Conservation (phyloP, 2,329 filamentous ascomycete genomes). For the Colletotrichum sp. region DNA sequence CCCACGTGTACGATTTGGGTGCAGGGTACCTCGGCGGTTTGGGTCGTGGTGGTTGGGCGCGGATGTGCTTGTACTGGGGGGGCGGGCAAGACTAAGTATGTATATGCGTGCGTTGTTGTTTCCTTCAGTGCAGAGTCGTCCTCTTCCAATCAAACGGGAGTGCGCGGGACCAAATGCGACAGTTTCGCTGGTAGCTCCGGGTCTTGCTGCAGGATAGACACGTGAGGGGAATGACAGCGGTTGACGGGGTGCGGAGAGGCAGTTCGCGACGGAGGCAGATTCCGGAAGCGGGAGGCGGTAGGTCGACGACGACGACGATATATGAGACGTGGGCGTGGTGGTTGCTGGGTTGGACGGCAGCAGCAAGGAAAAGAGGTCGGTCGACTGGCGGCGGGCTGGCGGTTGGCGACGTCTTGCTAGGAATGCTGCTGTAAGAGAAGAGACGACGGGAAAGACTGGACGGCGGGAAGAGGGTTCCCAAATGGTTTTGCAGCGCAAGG, state of each 20-base stretch:
- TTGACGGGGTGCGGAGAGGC: background rate
- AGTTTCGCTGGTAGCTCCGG: background rate
- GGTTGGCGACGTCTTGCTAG: background rate
- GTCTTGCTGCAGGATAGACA: slow-evolving; percentile 13
- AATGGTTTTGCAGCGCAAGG: background rate
- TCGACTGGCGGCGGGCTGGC: background rate
- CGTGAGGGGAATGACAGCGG: slow-evolving; percentile 10
- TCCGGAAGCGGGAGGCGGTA: background rate
- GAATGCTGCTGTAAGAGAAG: background rate
- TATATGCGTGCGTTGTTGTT: slow-evolving; percentile 23
- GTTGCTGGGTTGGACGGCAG: slow-evolving; percentile 5
- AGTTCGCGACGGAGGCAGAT: background rate
- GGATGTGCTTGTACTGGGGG: slow-evolving; percentile 4
- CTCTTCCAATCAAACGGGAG: slow-evolving; percentile 15
- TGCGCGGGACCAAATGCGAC: slow-evolving; percentile 12
- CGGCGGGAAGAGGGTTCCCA: slow-evolving; percentile 3
- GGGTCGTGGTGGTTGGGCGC: slow-evolving; percentile 19
- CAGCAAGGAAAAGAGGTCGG: background rate
- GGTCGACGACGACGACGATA: slow-evolving; percentile 3
- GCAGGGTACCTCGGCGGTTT: slow-evolving; percentile 11
- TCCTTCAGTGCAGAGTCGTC: slow-evolving; percentile 6
- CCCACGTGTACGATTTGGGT: slow-evolving; percentile 17
- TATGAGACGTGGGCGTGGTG: slow-evolving; percentile 5
- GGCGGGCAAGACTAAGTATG: slow-evolving; percentile 13
- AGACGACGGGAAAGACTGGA: background rate